Base-by-base conservation (phyloP, 2,329 filamentous ascomycete genomes). In the Verticillium tricorpus region DNA sequence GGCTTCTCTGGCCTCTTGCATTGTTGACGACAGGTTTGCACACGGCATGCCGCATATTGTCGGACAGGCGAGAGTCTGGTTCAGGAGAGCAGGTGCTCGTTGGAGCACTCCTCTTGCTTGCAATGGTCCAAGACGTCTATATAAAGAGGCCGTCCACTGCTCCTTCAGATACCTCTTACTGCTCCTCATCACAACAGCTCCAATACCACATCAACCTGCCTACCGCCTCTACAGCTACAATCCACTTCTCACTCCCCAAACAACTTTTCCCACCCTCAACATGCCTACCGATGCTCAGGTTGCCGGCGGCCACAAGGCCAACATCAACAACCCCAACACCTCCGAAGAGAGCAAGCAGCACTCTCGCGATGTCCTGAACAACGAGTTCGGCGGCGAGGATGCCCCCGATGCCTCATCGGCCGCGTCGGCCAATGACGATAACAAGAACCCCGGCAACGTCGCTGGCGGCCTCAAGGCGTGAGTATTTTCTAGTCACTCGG, bases 261-360 rank as follows among this genome's bases (percentile, higher is more conserved):
- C 6, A 25, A 25, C 57, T 55, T 39, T 11, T 45, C 39, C 22
- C 58, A 60, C 28, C 62, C 64, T 64, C 71, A 79, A 66, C 50
- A 83, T 82, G 79, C 72, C 79, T 73, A 75, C 77, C 65, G 76
- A 81, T 66, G 77, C 79, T 72, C 80, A 85, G 65, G 69, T 84
- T 65, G 78, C 81, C 66, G 82, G 80, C 63, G 83, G 83, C 72
- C 83, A 86, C 79, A 86, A 87, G 78, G 83, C 83, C 62, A 83
- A 79, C 70, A 67, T 85, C 64, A 80, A 80, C 71, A 85, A 85
- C 76, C 81, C 83, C 66, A 83, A 84, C 71, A 80, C 77, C 60
- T 85, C 82, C 0, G 69, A 83, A 58, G 81, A 84, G 70, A 73
- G 82, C 62, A 86, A 85, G 77, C 70, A 85, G 70, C 77, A 84